Evolutionary conservation across 2,329 filamentous ascomycete genomes (phyloP), one percentile per base, ranked within the genome.

Genomic region (Talaromyces albobiverticillius): DNA sequence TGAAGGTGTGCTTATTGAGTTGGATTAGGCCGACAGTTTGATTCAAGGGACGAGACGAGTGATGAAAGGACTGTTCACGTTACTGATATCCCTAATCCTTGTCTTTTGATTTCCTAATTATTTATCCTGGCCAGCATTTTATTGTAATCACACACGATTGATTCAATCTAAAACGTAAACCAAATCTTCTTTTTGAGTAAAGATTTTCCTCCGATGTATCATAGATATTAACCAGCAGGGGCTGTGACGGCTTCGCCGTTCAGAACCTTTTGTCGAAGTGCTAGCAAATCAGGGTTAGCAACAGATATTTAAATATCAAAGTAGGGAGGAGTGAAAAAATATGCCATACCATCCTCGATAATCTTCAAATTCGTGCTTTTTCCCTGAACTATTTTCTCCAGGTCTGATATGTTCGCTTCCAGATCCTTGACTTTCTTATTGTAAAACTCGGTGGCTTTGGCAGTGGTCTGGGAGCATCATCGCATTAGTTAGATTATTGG

Each of bases 331-430:
- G 34, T 29, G 23, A 25, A 51, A 11, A 31, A 51, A 26, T 11
- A 2, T 7, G 59, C 69, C 74, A 72, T 76, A 87, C 89, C 89
- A 76, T 97, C 93, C 76, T 99, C 94, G 20, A 97, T 86, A 34
- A 94, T 80, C 54, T 89, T 84, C 59, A 95, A 75, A 68, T 94
- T 96, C 61, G 87, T 85, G 53, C 88, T 90, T 78, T 99, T 99
- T 32, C 78, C 78, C 62, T 84, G 80, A 46, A 89, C 79, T 55
- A 88, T 85, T 61, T 80, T 81, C 71, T 89, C 86, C 61, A 90
- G 66, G 56, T 87, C 85, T 62, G 81, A 82, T 62, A 89, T 71
- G 64, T 86, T 89, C 53, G 75, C 74, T 29, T 79, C 81, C 55
- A 90, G 62, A 60, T 86, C 83, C 63, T 86, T 84, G 5, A 88